These are phyloP conservation scores for Umbellularia californica DNA, from an alignment of 164 flowering plant genomes.

Conservation along the genomic window DNA sequence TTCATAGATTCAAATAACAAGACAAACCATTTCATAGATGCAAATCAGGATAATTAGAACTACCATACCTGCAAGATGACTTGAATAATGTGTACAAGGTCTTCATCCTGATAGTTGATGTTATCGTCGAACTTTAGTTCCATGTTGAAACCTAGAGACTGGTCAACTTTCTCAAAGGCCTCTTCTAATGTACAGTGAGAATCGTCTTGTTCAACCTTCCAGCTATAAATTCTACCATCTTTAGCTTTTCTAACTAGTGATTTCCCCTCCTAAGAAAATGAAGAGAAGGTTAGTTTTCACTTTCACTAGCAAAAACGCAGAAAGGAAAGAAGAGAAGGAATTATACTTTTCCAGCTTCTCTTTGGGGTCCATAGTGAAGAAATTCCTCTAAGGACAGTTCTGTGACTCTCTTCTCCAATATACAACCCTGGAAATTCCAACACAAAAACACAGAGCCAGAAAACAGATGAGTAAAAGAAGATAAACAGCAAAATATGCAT, in stretches of 20 bases:
- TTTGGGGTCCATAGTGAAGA: slow-evolving; percentile 71
- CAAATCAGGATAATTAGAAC: neutral
- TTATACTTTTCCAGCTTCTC: slow-evolving; percentile 34
- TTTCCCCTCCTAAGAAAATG: slow-evolving; percentile 38
- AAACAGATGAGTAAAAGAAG: neutral
- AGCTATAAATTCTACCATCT: slow-evolving; percentile 62
- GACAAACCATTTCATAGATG: too few relatives aligned
- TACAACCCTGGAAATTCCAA: slow-evolving; percentile 44
- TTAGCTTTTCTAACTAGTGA: slow-evolving; percentile 61
- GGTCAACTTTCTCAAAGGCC: slow-evolving; percentile 59
- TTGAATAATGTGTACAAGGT: slow-evolving; percentile 48
- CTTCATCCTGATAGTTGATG: slow-evolving; percentile 44
- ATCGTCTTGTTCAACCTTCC: slow-evolving; percentile 78
- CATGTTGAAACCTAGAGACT: slow-evolving; percentile 77
- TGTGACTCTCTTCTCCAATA: slow-evolving; percentile 66
- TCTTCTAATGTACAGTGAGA: slow-evolving; percentile 74
- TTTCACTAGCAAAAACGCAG: neutral
- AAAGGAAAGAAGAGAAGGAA: neutral
- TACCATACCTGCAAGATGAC: slow-evolving; percentile 42
- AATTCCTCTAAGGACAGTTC: slow-evolving; percentile 63
- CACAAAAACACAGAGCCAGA: neutral
- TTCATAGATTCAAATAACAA: neutral
- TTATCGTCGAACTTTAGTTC: slow-evolving; percentile 90
- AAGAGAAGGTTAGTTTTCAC: neutral
- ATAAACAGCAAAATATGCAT: neutral